Evolutionary conservation across 1,284 basidiomycete species (phyloP).

Genomic region (Phylloboletellus chloephorus): DNA sequence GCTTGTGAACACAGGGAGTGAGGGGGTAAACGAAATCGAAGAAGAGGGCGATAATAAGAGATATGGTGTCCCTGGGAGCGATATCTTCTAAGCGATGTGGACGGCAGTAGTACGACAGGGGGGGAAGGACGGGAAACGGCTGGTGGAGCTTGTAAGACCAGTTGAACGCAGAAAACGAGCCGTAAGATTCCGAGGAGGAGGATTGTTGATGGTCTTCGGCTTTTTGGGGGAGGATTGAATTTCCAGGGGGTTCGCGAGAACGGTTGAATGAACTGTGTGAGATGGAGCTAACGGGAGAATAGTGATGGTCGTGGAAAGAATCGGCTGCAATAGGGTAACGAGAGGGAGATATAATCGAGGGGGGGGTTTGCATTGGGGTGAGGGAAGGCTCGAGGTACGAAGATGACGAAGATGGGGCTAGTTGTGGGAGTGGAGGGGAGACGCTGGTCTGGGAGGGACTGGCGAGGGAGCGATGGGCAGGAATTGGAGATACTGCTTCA

Average conservation of each 20-base stretch:
- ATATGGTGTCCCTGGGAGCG: constrained; percentile 69
- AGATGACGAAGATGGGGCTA: constrained; percentile 45
- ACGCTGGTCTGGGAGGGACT: constrained; percentile 48
- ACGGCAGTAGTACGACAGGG: constrained; percentile 64
- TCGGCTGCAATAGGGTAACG: constrained; percentile 68
- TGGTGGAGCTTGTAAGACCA: constrained; percentile 69
- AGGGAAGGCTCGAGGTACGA: constrained; percentile 50
- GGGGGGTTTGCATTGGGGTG: constrained; percentile 36
- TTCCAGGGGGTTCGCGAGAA: constrained; percentile 25
- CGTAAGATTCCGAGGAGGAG: constrained; percentile 47
- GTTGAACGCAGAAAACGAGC: constrained; percentile 58
- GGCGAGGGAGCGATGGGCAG: constrained; percentile 36
- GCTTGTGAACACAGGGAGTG: constrained; percentile 77
- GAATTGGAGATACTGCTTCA: constrained; percentile 46
- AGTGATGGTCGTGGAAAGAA: constrained; percentile 53
- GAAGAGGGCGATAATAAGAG: constrained; percentile 75
- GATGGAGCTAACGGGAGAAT: constrained; percentile 35
- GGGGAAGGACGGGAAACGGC: constrained; percentile 42
- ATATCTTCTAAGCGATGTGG: constrained; percentile 69
- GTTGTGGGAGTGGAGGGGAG: constrained; percentile 43
- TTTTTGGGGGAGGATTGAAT: constrained; percentile 31
- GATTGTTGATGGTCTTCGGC: constrained; percentile 43
- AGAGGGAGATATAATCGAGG: constrained; percentile 50
- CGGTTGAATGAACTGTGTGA: constrained; percentile 36
- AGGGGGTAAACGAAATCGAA: constrained; percentile 87